Evolutionary conservation across 441 rosid species (phyloP).

Genomic region (Cnidoscolus chayamansa): DNA sequence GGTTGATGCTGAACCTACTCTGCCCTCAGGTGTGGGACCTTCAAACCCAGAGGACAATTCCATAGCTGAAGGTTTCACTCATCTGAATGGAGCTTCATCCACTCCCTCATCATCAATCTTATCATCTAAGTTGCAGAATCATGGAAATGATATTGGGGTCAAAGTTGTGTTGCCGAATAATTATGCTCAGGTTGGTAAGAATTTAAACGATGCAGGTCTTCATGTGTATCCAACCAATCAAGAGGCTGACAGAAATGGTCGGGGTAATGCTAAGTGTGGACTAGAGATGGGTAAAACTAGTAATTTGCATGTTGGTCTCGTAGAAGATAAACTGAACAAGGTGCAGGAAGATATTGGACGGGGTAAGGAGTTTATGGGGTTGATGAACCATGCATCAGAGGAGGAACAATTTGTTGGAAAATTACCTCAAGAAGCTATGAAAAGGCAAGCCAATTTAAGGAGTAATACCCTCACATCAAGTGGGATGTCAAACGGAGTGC

Average conservation of each 20-base stretch:
- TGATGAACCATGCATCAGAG: slow-evolving; percentile 36
- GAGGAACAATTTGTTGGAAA: slow-evolving; percentile 28
- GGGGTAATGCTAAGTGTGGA: slow-evolving; percentile 26
- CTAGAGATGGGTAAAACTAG: slow-evolving; percentile 25
- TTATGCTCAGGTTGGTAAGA: slow-evolving; percentile 19
- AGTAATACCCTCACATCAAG: slow-evolving; percentile 51
- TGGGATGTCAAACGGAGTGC: slow-evolving; percentile 43
- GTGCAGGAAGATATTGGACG: slow-evolving; percentile 32
- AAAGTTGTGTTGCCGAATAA: slow-evolving; percentile 22
- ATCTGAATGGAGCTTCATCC: slow-evolving; percentile 19
- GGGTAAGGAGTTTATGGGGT: slow-evolving; percentile 24
- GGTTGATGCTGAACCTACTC: slow-evolving; percentile 25
- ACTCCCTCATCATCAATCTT: slow-evolving; percentile 22
- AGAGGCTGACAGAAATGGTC: slow-evolving; percentile 23
- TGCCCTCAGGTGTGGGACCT: slow-evolving; percentile 19
- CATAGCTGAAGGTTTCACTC: slow-evolving; percentile 23
- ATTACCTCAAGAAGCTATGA: slow-evolving; percentile 40
- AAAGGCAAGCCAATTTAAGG: slow-evolving; percentile 44
- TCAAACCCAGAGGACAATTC: slow-evolving; percentile 23
- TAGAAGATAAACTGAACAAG: slow-evolving; percentile 28
- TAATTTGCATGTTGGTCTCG: slow-evolving; percentile 17
- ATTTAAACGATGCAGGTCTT: slow-evolving; percentile 18
- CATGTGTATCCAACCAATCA: slow-evolving; percentile 17
- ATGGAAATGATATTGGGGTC: slow-evolving; percentile 17
- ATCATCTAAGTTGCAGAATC: slow-evolving; percentile 22